Evolutionary conservation across 2,329 filamentous ascomycete genomes (phyloP).

Genomic region (Sclerotinia nivalis): DNA sequence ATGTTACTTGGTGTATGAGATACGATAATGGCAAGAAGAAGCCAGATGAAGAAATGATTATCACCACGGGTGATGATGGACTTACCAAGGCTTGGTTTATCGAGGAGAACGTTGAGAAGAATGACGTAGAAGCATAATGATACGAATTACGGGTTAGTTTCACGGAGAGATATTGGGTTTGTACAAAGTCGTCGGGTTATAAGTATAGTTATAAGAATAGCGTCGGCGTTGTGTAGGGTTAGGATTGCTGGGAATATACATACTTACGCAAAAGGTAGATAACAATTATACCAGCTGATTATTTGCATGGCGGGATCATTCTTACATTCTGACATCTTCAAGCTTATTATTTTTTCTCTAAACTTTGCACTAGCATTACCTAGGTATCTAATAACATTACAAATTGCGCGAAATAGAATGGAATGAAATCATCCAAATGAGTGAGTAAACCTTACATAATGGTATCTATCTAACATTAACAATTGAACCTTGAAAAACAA

Average conservation of each 20-base stretch:
- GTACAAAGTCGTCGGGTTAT: constrained; percentile 7
- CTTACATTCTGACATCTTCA: neutral
- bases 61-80: constrained; percentile 92
- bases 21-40: constrained; percentile 63
- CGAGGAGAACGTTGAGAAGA: constrained; percentile 31
- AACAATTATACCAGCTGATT: neutral
- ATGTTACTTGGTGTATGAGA: constrained; percentile 81
- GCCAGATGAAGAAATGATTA: constrained; percentile 76
- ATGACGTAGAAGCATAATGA: neutral
- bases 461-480: no score
- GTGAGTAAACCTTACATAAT: neutral
- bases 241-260: neutral
- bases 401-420: neutral
- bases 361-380: neutral
- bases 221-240: constrained; percentile 18
- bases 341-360: no score
- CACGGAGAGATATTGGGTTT: neutral
- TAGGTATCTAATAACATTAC: neutral
- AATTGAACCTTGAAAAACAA: neutral
- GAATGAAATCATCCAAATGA: neutral
- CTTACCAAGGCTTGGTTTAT: constrained; percentile 80
- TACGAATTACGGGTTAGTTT: neutral
- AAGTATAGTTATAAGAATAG: constrained; percentile 21
- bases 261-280: neutral
- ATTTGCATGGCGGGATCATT: neutral